Base-by-base conservation (phyloP, 1,139 yeast genomes). In the Kodamaea derodonti region DNA sequence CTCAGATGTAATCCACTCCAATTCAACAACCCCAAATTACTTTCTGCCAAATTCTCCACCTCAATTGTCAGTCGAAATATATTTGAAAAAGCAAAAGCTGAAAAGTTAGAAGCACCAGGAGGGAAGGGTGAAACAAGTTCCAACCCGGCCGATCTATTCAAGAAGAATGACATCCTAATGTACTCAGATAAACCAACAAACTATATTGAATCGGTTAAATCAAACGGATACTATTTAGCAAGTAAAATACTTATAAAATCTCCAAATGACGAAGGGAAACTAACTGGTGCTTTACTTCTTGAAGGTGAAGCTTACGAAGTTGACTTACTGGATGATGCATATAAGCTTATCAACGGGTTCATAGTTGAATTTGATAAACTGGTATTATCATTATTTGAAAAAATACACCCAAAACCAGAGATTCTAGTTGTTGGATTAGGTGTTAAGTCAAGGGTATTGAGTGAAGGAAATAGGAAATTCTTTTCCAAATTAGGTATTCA, bases 361-460 rank as follows among this genome's bases (percentile, higher is more conserved):
- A 56, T 70, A 20, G 65, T 74, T 11, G 71, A 68, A 15, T 67
- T 75, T 40, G 58, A 58, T 7, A 25, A 40, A 7, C 50, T 56
- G 29, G 55, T 75, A 0, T 58, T 82, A 14, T 67, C 71, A 9
- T 53, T 82, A 2, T 69, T 84, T 35, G 65, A 67, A 27, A 63
- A 78, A 9, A 60, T 82, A 2, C 79, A 80, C 52, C 95, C 95
- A 1, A 80, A 80, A 47, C 95, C 95, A 0, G 95, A 85, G 51
- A 64, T 85, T 26, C 50, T 84, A 33, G 80, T 84, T 5, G 62
- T 84, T 14, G 95, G 95, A 0, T 61, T 84, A 14, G 92, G 92
- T 0, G 62, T 65, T 38, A 68, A 72, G 44, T 72, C 85, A 2
- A 64, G 95, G 34, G 69, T 83, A 55, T 62, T 85, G 44, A 73